Evolutionary conservation across 306 rosid genomes (phyloP).

Genomic region (Glycyrrhiza uralensis): DNA sequence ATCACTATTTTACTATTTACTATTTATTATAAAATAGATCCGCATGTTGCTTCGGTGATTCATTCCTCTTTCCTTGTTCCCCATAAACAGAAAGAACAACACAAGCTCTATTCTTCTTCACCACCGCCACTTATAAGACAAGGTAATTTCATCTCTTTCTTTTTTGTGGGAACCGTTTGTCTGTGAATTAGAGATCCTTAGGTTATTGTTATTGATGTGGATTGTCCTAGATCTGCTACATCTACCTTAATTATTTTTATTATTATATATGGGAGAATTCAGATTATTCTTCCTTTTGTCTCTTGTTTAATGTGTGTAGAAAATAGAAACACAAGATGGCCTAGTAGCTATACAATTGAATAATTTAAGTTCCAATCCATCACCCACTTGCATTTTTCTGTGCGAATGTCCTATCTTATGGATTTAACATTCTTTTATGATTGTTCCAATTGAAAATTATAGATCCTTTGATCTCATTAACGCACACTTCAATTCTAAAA

Average conservation of each 20-base stretch:
- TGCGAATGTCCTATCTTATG: background rate
- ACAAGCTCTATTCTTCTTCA: background rate
- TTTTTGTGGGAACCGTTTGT: background rate
- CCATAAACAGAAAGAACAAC: conserved; percentile 13
- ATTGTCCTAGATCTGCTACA: conserved; percentile 33
- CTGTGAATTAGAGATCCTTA: conserved; percentile 23
- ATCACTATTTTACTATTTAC: too few relatives aligned
- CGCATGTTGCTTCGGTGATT: background rate
- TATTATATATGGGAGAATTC: background rate
- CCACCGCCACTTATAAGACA: background rate
- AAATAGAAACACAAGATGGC: background rate
- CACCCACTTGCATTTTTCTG: background rate
- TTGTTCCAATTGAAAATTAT: background rate
- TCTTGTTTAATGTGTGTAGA: background rate
- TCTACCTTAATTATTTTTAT: conserved; percentile 2
- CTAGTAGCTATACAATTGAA: background rate
- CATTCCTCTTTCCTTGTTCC: conserved; percentile 10
- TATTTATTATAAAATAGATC: conserved; percentile 16
- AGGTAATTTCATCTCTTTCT: background rate
- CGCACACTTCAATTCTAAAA: too few relatives aligned
- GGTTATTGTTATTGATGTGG: background rate
- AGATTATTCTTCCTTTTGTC: background rate
- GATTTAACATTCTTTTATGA: background rate
- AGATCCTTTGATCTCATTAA: conserved; percentile 22
- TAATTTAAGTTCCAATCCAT: background rate